A percentile compares a stretch with the other conserved stretches of the same genome.
Conservation (phyloP, 352 stramenopile species). For the Phytopythium delawarense region DNA sequence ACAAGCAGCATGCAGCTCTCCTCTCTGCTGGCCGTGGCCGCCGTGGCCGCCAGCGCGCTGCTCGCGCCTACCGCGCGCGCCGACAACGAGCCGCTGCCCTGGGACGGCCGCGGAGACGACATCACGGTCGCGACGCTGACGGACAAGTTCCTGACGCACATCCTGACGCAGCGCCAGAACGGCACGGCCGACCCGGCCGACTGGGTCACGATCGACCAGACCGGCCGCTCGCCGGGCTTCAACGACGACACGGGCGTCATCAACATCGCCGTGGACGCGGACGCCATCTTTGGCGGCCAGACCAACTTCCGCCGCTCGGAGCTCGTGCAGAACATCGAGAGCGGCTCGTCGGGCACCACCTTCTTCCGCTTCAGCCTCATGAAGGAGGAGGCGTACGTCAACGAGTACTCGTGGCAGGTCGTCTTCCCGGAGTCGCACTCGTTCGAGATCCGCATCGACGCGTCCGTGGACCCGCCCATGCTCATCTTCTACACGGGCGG, state of each 20-base stretch:
- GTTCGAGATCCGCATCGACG: constrained; percentile 60
- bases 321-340: constrained; percentile 51
- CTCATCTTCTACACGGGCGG: constrained; percentile 52
- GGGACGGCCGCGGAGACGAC: constrained; percentile 47
- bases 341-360: constrained; percentile 32
- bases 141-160: constrained; percentile 60
- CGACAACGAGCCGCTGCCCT: constrained; percentile 41
- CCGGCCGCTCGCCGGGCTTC: constrained; percentile 44
- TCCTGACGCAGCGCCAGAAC: constrained; percentile 57
- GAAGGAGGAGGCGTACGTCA: constrained; percentile 38
- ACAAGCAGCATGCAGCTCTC: constrained; percentile 11
- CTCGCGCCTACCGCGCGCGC: constrained; percentile 12
- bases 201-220: constrained; percentile 41
- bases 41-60: constrained; percentile 13
- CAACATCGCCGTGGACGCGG: constrained; percentile 46
- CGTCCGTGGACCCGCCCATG: constrained; percentile 39
- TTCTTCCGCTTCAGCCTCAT: constrained; percentile 62
- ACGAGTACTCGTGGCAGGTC: constrained; percentile 49
- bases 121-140: constrained; percentile 48
- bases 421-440: constrained; percentile 59
- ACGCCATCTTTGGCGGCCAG: constrained; percentile 53
- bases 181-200: constrained; percentile 30
- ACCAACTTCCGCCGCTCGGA: constrained; percentile 65
- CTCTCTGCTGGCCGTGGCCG: constrained; percentile 16
- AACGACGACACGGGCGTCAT: constrained; percentile 63